Conservation (phyloP, 2,329 filamentous ascomycete genomes). For the Aspergillus melleus region DNA sequence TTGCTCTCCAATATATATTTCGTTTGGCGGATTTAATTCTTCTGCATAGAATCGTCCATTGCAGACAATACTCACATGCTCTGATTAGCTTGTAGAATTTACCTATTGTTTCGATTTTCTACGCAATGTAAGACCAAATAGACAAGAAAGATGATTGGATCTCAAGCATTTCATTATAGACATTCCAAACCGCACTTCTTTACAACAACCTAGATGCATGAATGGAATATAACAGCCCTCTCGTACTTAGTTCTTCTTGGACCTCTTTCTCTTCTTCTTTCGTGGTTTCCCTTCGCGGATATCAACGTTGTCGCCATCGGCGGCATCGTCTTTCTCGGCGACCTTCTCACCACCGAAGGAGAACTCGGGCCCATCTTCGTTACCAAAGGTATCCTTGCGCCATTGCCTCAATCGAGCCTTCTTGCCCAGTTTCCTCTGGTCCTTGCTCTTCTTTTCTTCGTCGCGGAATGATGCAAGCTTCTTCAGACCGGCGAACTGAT, state of each 20-base stretch:
- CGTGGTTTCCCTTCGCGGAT: slow-evolving; percentile 42
- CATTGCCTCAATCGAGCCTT: slow-evolving; percentile 88
- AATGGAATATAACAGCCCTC: background rate
- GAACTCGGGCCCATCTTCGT: slow-evolving; percentile 52
- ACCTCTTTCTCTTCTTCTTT: slow-evolving; percentile 48
- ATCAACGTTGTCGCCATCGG: slow-evolving; percentile 37
- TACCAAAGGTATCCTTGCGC: slow-evolving; percentile 69
- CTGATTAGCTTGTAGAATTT: too few species aligned
- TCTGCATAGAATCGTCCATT: too few species aligned
- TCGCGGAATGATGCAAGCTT: slow-evolving; percentile 91
- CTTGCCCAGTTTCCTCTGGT: slow-evolving; percentile 86
- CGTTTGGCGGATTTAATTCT: too few species aligned
- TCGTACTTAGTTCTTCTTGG: slow-evolving; percentile 41
- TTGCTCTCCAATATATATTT: too few species aligned
- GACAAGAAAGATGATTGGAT: background rate
- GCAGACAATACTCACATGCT: too few species aligned
- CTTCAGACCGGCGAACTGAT: slow-evolving; percentile 89
- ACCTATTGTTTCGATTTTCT: background rate
- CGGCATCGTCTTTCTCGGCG: slow-evolving; percentile 20
- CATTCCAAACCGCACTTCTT: background rate
- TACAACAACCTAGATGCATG: background rate
- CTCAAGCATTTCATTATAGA: background rate
- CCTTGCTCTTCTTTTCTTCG: slow-evolving; percentile 81
- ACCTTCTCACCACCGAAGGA: slow-evolving; percentile 28
- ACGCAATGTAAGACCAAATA: background rate